Percentiles rank a stretch among this genome's conserved stretches.
phyloP scores from a whole-genome alignment of 441 rosid species.

The Melastoma candidum region DNA sequence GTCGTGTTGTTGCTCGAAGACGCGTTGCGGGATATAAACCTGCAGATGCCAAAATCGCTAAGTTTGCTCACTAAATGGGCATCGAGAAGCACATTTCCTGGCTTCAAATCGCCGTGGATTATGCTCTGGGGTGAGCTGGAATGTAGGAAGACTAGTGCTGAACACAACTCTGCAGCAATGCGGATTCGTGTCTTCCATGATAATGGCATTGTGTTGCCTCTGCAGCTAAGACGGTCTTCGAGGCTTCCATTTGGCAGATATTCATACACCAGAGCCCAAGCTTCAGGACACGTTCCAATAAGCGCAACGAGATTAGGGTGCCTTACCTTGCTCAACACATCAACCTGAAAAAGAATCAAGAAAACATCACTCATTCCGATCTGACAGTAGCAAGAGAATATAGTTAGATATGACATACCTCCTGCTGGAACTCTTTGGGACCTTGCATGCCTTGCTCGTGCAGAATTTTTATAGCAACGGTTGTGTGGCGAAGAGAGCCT shows the following conservation, averaged over 20 bases:
- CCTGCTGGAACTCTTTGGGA: slow-evolving; percentile 75
- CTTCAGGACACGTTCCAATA: slow-evolving; percentile 88
- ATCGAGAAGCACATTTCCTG: slow-evolving; percentile 79
- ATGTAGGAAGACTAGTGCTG: slow-evolving; percentile 83
- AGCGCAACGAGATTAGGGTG: slow-evolving; percentile 90
- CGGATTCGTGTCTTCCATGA: slow-evolving; percentile 81
- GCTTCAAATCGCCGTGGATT: slow-evolving; percentile 89
- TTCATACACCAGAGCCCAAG: slow-evolving; percentile 78
- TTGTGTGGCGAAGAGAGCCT: slow-evolving; percentile 55
- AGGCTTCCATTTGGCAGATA: slow-evolving; percentile 84
- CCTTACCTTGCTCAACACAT: slow-evolving; percentile 74
- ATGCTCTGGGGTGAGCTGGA: slow-evolving; percentile 64
- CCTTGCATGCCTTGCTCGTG: slow-evolving; percentile 78
- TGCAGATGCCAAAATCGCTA: slow-evolving; percentile 76
- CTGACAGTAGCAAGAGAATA: not conserved
- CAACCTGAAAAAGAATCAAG: slow-evolving; percentile 44
- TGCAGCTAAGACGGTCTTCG: slow-evolving; percentile 83
- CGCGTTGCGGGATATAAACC: slow-evolving; percentile 29
- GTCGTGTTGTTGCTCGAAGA: slow-evolving; percentile 27
- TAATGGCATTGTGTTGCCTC: slow-evolving; percentile 67
- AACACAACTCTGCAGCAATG: slow-evolving; percentile 74
- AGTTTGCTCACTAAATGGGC: slow-evolving; percentile 67
- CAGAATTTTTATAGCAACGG: slow-evolving; percentile 74
- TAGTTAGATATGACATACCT: slow-evolving; percentile 42
- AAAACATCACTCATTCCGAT: slow-evolving; percentile 2